phyloP scores from a whole-genome alignment of 257 asterid genomes.

The Solanum phureja region DNA sequence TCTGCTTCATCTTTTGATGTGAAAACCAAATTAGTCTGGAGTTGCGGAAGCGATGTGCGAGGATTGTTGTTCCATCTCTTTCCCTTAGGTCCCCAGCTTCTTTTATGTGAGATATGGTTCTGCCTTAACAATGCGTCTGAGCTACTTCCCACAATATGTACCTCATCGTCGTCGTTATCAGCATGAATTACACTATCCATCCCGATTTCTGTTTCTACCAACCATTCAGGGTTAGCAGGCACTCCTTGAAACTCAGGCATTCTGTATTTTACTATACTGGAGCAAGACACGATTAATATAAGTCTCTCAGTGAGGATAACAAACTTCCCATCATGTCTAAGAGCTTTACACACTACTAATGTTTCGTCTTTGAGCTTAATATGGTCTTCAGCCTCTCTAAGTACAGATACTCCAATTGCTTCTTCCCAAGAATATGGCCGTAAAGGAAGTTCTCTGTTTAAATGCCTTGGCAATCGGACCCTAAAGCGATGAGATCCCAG shows the following conservation, averaged over 20 bases:
- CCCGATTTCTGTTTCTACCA: slow-evolving; percentile 45
- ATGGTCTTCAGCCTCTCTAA: slow-evolving; percentile 36
- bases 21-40: slow-evolving; percentile 54
- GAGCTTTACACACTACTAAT: slow-evolving; percentile 61
- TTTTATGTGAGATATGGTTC: slow-evolving; percentile 33
- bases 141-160: slow-evolving; percentile 82
- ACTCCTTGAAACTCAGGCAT: slow-evolving; percentile 64
- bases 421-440: slow-evolving; percentile 91
- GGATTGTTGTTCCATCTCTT: slow-evolving; percentile 31
- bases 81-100: slow-evolving; percentile 24
- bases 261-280: slow-evolving; percentile 46
- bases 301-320: slow-evolving; percentile 50
- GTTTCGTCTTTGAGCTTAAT: slow-evolving; percentile 42
- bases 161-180: slow-evolving; percentile 51
- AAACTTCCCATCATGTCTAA: slow-evolving; percentile 50
- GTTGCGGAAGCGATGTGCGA: slow-evolving; percentile 49
- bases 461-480: slow-evolving; percentile 85
- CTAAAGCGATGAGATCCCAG: slow-evolving; percentile 46
- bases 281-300: slow-evolving; percentile 60
- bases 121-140: slow-evolving; percentile 40
- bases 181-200: slow-evolving; percentile 70
- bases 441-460: slow-evolving; percentile 53
- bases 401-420: slow-evolving; percentile 75
- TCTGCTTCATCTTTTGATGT: slow-evolving; percentile 41
- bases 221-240: slow-evolving; percentile 71